phyloP scores from a whole-genome alignment of 2,329 filamentous ascomycete genomes.

The Colletotrichum ledebouriae region DNA sequence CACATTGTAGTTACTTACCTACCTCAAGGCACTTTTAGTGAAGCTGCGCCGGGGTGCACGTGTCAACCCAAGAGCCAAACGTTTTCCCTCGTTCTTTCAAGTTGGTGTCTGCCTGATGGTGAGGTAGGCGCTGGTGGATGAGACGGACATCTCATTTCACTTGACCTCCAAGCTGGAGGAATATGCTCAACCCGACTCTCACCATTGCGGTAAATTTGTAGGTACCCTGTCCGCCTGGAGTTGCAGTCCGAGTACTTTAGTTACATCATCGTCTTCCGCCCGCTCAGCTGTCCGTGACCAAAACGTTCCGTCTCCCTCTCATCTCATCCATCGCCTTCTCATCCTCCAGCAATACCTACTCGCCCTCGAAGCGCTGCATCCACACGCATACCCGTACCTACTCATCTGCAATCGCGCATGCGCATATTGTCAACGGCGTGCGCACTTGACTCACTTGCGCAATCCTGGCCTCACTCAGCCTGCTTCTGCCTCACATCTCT shows the following conservation, averaged over 20 bases:
- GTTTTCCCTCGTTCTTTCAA: slow-evolving; percentile 23
- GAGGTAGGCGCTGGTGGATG: too few species aligned
- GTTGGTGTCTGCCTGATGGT: slow-evolving; percentile 14
- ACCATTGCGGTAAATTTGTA: slow-evolving; percentile 13
- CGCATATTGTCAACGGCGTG: slow-evolving; percentile 8
- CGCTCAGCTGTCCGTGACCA: slow-evolving; percentile 16
- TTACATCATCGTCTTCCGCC: slow-evolving; percentile 40
- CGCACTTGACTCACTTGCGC: slow-evolving; percentile 32
- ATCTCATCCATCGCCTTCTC: slow-evolving; percentile 20
- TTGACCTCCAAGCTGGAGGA: slow-evolving; percentile 19
- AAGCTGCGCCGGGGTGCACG: slow-evolving; percentile 40
- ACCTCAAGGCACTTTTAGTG: background rate
- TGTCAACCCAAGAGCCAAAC: slow-evolving; percentile 42
- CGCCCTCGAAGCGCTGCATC: slow-evolving; percentile 3
- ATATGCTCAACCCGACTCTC: slow-evolving; percentile 9
- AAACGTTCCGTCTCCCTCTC: slow-evolving; percentile 6
- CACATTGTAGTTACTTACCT: too few species aligned
- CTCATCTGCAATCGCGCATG: background rate
- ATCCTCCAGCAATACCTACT: slow-evolving; percentile 13
- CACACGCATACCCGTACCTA: background rate
- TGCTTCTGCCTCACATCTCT: slow-evolving; percentile 38
- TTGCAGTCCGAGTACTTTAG: slow-evolving; percentile 39
- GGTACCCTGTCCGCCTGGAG: slow-evolving; percentile 30
- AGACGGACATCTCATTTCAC: too few species aligned
- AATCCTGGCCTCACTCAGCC: slow-evolving; percentile 17